A percentile compares a stretch with the other conserved stretches of the same genome.
phyloP scores from a whole-genome alignment of 306 rosid genomes.

The Cucurbita moschata region DNA sequence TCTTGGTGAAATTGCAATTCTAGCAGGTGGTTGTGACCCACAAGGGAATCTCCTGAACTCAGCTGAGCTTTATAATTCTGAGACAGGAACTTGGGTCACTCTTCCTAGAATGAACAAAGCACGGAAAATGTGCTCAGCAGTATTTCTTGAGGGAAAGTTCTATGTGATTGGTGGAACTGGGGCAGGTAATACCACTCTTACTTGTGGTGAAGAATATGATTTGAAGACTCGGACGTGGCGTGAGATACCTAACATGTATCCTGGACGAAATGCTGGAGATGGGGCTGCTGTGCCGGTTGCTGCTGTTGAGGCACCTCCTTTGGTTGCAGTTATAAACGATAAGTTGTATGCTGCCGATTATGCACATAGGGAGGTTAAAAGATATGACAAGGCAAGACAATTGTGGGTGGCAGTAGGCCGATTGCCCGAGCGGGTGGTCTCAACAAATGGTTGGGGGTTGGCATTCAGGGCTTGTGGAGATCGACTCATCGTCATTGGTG shows the following conservation, averaged over 20 bases:
- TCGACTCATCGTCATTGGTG: conserved; percentile 11
- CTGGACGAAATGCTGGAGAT: conserved; percentile 18
- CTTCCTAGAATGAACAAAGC: conserved; percentile 54
- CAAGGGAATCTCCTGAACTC: conserved; percentile 33
- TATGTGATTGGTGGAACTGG: conserved; percentile 62
- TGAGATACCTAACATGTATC: conserved; percentile 52
- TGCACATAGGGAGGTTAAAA: conserved; percentile 25
- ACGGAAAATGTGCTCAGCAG: conserved; percentile 53
- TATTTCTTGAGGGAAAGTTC: conserved; percentile 52
- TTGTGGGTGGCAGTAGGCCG: conserved; percentile 18
- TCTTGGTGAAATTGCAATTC: conserved; percentile 43
- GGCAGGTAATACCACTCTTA: conserved; percentile 15
- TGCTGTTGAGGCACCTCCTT: conserved; percentile 58
- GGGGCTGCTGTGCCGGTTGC: conserved; percentile 13
- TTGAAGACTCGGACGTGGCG: conserved; percentile 38
- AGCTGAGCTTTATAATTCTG: conserved; percentile 64
- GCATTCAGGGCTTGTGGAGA: conserved; percentile 14
- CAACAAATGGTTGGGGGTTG: conserved; percentile 14
- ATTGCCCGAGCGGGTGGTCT: conserved; percentile 13
- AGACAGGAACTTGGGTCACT: conserved; percentile 40
- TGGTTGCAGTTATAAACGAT: conserved; percentile 69
- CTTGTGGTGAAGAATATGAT: conserved; percentile 62
- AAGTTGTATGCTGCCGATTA: conserved; percentile 56
- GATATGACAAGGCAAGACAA: conserved; percentile 28
- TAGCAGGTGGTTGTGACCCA: conserved; percentile 64